Conservation (phyloP, 441 rosid genomes). For the Bocquillonia castaneifolia region DNA sequence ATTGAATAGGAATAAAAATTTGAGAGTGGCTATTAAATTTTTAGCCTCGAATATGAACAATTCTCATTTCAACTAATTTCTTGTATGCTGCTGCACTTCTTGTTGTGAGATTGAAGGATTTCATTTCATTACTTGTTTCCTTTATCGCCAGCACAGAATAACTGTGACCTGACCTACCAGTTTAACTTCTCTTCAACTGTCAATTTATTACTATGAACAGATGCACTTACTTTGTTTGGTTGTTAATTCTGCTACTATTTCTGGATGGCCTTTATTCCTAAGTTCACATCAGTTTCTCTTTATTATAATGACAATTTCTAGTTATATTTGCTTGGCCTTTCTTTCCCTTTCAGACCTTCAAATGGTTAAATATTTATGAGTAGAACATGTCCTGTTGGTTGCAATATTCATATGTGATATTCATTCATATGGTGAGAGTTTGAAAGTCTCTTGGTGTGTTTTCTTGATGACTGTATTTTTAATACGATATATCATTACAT, state of each 20-base stretch:
- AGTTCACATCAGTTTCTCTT: background rate
- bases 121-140: conserved; percentile 1
- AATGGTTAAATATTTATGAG: conserved; percentile 9
- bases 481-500: conserved; percentile 5
- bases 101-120: conserved; percentile 4
- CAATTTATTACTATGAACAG: conserved; percentile 5
- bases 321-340: background rate
- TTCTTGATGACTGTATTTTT: background rate
- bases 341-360: background rate
- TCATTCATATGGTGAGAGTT: background rate
- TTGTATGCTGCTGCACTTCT: background rate
- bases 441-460: conserved; percentile 3
- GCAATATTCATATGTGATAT: background rate
- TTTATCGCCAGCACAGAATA: background rate
- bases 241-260: conserved; percentile 7
- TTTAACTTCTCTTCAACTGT: conserved; percentile 13
- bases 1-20: background rate
- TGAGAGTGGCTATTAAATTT: background rate
- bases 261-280: background rate
- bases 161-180: conserved; percentile 7
- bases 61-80: background rate
- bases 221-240: conserved; percentile 3
- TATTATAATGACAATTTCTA: background rate
- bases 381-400: conserved; percentile 15
- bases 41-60: conserved; percentile 6